Evolutionary conservation across 2,329 filamentous ascomycete genomes (phyloP), one percentile per base, ranked within the genome.

Genomic region (Fusarium sp.): DNA sequence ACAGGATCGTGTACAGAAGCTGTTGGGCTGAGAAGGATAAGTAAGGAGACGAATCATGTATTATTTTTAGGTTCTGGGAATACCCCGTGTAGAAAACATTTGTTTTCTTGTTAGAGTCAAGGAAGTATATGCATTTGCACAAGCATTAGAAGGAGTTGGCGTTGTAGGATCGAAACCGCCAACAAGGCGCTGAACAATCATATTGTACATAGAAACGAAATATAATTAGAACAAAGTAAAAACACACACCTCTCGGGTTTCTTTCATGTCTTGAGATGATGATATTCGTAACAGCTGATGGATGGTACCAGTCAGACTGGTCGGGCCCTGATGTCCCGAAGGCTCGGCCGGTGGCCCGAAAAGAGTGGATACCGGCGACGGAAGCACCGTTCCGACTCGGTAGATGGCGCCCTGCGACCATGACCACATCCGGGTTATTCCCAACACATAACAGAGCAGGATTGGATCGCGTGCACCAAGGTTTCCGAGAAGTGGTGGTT

Each of bases 1-100:
- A 56, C 73, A 77, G n/a, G 79, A 79, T 61, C 77, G 79, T 40
- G 81, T 81, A 18, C 75, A 79, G 61, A 79, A 75, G 71, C 63
- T 81, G 30, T 46, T 81, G 65, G 68, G 62, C 25, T 79, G 57
- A 74, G 22, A 16, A 30, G 25, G 24, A 52, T 32, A n/a, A n/a
- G 8, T 7, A 14, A 46, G 18, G 18, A 24, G 48, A 30, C 32
- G 13, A 40, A 29, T 46, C 40, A 30, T 66, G 22, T 24, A 47
- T 61, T 52, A n/a, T 49, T 69, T 25, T 57, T 69, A 47, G 27
- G 40, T 45, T 63, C 44, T 44, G 45, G 37, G 61, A 52, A 74
- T 75, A 74, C 69, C 64, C 66, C 49, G 45, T 57, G 60, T 46
- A 49, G 61, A 52, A 57, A 30, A 46, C 47, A 29, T 34, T 44